Percentiles rank a stretch among this genome's conserved stretches.
These are phyloP conservation scores for Trichoderma guizhouense DNA, from an alignment of 2,329 filamentous ascomycete genomes.

Conservation along the genomic window DNA sequence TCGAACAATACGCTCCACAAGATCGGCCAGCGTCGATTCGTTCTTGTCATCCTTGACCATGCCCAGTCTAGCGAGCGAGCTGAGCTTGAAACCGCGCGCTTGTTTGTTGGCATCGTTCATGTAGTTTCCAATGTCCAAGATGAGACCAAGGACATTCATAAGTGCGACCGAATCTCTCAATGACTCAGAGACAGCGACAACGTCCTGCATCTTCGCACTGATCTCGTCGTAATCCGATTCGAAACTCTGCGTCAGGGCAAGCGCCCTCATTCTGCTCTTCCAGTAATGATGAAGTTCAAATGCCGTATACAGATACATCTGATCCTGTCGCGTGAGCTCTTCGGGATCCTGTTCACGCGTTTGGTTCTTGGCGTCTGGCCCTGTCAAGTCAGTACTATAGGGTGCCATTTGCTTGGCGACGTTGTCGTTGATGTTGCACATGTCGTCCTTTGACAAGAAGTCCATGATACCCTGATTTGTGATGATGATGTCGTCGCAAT, in stretches of 20 bases:
- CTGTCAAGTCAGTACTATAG: constrained; percentile 95
- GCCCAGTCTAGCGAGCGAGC: constrained; percentile 82
- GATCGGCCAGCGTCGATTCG: constrained; percentile 89
- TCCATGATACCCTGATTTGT: constrained; percentile 94
- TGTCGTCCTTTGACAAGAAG: constrained; percentile 86
- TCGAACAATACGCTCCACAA: constrained; percentile 93
- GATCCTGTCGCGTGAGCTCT: constrained; percentile 91
- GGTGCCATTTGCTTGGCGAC: constrained; percentile 87
- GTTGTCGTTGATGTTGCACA: constrained; percentile 91
- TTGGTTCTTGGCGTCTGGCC: constrained; percentile 73
- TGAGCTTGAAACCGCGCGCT: constrained; percentile 95
- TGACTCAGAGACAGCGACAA: constrained; percentile 85
- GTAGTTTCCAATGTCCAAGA: constrained; percentile 97
- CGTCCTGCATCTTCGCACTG: constrained; percentile 75
- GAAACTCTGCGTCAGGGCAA: constrained; percentile 77
- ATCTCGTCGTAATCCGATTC: constrained; percentile 92
- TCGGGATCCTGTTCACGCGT: constrained; percentile 78
- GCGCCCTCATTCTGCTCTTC: constrained; percentile 93
- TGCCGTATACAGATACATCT: constrained; percentile 89
- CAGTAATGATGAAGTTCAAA: constrained; percentile 97
- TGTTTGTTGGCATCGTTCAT: constrained; percentile 99
- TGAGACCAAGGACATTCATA: constrained; percentile 94
- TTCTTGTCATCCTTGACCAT: constrained; percentile 99
- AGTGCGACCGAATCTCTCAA: constrained; percentile 86
- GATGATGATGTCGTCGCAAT: constrained; percentile 85